phyloP scores from a whole-genome alignment of 192 early-diverging fungal species.

The Spizellomyces sp. region DNA sequence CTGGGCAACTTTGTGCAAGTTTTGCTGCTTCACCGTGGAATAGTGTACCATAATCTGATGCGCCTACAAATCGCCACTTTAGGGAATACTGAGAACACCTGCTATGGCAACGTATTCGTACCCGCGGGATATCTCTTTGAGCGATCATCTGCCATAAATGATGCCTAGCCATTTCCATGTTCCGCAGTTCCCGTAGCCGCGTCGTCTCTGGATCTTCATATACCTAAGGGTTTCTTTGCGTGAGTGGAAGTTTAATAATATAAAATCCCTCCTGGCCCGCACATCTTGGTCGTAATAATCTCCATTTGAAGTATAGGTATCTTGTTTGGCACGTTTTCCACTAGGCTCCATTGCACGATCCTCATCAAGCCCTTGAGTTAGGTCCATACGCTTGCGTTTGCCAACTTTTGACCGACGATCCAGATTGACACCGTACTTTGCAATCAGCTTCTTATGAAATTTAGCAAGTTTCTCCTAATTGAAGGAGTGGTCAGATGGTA shows the following conservation, averaged over 20 bases:
- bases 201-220: not conserved
- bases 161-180: constrained; percentile 1
- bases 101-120: not conserved
- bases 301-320: too few species aligned
- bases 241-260: too few species aligned
- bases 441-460: constrained; percentile 6
- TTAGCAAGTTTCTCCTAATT: not conserved
- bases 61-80: not conserved
- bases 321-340: too few species aligned
- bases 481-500: too few species aligned
- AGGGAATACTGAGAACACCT: not conserved
- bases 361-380: too few species aligned
- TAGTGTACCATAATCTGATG: constrained; percentile 14
- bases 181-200: not conserved
- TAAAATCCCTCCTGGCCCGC: too few species aligned
- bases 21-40: not conserved
- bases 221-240: too few species aligned
- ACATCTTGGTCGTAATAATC: too few species aligned
- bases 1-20: constrained; percentile 18
- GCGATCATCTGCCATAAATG: constrained; percentile 18
- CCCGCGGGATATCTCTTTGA: constrained; percentile 10
- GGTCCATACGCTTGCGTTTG: not conserved
- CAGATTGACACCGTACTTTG: constrained; percentile 10
- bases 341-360: too few species aligned
- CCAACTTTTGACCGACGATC: not conserved